Conservation (phyloP, 192 early-diverging fungal genomes). For the Piromyces finnis region DNA sequence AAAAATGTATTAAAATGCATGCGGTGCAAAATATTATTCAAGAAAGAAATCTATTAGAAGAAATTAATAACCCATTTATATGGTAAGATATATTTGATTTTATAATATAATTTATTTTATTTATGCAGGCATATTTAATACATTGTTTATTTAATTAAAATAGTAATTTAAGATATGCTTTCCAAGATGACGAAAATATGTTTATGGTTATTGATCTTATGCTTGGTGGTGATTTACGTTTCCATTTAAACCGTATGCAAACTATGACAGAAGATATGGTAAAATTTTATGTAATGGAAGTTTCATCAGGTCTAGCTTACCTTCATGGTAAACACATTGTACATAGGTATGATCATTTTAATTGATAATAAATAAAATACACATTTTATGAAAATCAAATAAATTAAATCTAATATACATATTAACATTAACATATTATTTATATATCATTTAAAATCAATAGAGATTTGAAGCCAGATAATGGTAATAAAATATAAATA, state of each 20-base stretch:
- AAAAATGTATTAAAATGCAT: conserved; percentile 66
- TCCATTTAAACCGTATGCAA: conserved; percentile 29
- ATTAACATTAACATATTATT: too few relatives aligned
- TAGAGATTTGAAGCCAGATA: not conserved
- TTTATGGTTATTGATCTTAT: conserved; percentile 91
- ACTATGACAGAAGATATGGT: conserved; percentile 18
- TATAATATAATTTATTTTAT: too few relatives aligned
- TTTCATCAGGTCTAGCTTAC: conserved; percentile 16
- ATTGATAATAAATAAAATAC: too few relatives aligned
- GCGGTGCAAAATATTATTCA: conserved; percentile 80
- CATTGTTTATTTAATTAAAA: too few relatives aligned
- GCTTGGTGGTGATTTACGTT: conserved; percentile 86
- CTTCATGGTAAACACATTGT: conserved; percentile 20
- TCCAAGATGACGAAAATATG: conserved; percentile 84
- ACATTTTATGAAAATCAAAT: too few relatives aligned
- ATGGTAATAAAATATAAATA: not conserved
- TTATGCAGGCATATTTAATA: too few relatives aligned
- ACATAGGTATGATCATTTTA: conserved; percentile 11
- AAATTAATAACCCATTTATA: conserved; percentile 65
- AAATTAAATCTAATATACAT: too few relatives aligned
- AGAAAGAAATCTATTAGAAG: conserved; percentile 73
- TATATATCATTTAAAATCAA: not conserved
- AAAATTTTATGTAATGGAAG: conserved; percentile 18
- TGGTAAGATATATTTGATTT: not conserved
- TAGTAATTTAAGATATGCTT: conserved; percentile 83